Evolutionary conservation across 2,329 filamentous ascomycete species (phyloP).

Genomic region (Didymella exigua): DNA sequence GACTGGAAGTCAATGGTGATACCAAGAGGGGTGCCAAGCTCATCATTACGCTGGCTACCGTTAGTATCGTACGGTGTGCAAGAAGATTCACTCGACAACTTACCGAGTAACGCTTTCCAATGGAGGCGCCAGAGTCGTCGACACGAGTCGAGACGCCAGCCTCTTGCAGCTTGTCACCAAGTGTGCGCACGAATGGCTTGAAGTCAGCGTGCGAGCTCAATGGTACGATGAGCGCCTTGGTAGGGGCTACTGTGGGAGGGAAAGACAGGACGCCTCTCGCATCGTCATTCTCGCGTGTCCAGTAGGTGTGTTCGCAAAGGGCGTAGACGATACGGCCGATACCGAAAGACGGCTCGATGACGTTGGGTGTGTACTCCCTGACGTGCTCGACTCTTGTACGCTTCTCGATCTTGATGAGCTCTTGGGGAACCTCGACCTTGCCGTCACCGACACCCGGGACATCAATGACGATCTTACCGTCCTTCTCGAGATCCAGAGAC

Average conservation of each 20-base stretch:
- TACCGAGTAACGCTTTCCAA: slow-evolving; percentile 80
- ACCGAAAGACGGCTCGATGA: slow-evolving; percentile 97
- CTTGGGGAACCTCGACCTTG: slow-evolving; percentile 78
- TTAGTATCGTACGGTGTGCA: slow-evolving; percentile 20
- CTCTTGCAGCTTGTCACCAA: slow-evolving; percentile 77
- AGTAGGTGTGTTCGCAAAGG: slow-evolving; percentile 93
- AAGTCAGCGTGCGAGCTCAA: slow-evolving; percentile 83
- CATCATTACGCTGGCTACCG: slow-evolving; percentile 74
- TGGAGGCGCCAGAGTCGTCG: slow-evolving; percentile 88
- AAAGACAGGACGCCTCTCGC: slow-evolving; percentile 81
- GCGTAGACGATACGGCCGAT: slow-evolving; percentile 95
- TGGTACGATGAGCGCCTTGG: slow-evolving; percentile 91
- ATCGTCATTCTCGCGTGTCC: slow-evolving; percentile 84
- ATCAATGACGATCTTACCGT: slow-evolving; percentile 77
- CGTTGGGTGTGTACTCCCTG: slow-evolving; percentile 91
- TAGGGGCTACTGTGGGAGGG: slow-evolving; percentile 81
- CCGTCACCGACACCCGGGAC: slow-evolving; percentile 71
- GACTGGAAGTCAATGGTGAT: slow-evolving; percentile 97
- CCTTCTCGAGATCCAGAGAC: slow-evolving; percentile 72
- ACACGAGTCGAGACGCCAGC: slow-evolving; percentile 81
- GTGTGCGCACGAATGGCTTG: slow-evolving; percentile 72
- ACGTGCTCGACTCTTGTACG: slow-evolving; percentile 80
- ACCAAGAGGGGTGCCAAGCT: slow-evolving; percentile 91
- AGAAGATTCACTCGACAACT: not conserved
- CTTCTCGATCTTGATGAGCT: slow-evolving; percentile 83